A percentile compares a stretch with the other conserved stretches of the same genome.
Evolutionary conservation across 2,329 filamentous ascomycete genomes (phyloP).

Genomic region (Paradendryphiella salina): DNA sequence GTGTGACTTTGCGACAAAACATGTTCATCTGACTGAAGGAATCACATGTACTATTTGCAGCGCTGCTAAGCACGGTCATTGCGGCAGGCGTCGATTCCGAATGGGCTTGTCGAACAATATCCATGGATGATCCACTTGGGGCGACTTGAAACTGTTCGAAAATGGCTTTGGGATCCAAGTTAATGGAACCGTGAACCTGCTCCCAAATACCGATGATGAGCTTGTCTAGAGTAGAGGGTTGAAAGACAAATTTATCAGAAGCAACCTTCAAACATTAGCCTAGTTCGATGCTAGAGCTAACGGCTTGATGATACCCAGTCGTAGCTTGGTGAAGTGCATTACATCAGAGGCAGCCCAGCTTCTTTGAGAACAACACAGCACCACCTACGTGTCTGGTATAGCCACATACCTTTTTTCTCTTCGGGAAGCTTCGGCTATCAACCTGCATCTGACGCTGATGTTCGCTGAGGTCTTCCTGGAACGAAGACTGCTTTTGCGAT

Average conservation of each 20-base stretch:
- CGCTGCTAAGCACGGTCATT: constrained; percentile 19
- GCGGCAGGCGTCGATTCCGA: constrained; percentile 8
- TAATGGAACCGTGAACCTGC: constrained; percentile 51
- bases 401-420: constrained; percentile 33
- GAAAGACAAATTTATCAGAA: constrained; percentile 48
- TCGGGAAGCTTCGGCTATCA: constrained; percentile 39
- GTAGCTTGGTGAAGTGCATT: not conserved
- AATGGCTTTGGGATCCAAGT: constrained; percentile 47
- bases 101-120: constrained; percentile 16
- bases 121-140: constrained; percentile 17
- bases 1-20: constrained; percentile 52
- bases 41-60: constrained; percentile 14
- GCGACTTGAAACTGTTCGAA: constrained; percentile 39
- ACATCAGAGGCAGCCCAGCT: not conserved
- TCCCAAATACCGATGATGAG: constrained; percentile 57
- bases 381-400: not conserved
- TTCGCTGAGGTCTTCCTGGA: constrained; percentile 38
- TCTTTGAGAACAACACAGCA: not conserved
- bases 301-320: not conserved
- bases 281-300: not conserved
- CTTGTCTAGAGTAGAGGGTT: constrained; percentile 55
- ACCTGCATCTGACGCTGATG: constrained; percentile 42
- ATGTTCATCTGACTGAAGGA: constrained; percentile 50
- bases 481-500: constrained; percentile 25
- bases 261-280: constrained; percentile 12